Percentiles rank a stretch among this genome's conserved stretches.
phyloP scores from a whole-genome alignment of 768 basidiomycete species.

The Podaxis sp. region DNA sequence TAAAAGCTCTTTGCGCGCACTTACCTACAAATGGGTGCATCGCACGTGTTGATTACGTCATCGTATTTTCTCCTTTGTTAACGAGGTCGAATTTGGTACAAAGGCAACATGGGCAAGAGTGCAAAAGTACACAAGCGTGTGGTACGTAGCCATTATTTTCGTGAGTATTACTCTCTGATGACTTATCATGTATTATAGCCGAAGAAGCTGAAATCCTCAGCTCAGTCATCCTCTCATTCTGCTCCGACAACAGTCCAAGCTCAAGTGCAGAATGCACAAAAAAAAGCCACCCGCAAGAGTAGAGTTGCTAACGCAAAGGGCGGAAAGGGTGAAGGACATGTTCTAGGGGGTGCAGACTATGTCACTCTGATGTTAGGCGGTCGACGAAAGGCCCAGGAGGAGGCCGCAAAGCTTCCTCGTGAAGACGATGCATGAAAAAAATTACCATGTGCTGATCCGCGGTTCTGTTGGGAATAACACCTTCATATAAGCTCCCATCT shows the following conservation, averaged over 20 bases:
- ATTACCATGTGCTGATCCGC: background rate
- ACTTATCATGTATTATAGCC: conserved; percentile 17
- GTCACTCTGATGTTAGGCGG: conserved; percentile 68
- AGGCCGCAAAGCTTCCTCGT: conserved; percentile 57
- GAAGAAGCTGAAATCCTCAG: conserved; percentile 34
- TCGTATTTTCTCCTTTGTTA: background rate
- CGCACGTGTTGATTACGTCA: conserved; percentile 31
- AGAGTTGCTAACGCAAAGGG: conserved; percentile 26
- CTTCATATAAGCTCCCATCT: no score
- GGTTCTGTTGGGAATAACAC: no score
- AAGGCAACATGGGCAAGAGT: conserved; percentile 51
- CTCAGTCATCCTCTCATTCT: conserved; percentile 11
- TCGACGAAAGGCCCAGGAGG: conserved; percentile 60
- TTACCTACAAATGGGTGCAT: background rate
- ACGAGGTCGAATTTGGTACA: background rate
- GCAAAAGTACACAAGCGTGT: conserved; percentile 63
- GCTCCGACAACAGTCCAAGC: conserved; percentile 23
- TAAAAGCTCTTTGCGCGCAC: background rate
- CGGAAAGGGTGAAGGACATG: conserved; percentile 29
- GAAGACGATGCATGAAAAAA: conserved; percentile 14
- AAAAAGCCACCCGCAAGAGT: conserved; percentile 44
- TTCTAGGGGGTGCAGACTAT: conserved; percentile 76
- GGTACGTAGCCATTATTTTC: conserved; percentile 27
- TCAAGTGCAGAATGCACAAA: conserved; percentile 41
- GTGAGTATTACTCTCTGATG: background rate